Conservation (phyloP, 768 basidiomycete genomes). For the Tylopilus sp. region DNA sequence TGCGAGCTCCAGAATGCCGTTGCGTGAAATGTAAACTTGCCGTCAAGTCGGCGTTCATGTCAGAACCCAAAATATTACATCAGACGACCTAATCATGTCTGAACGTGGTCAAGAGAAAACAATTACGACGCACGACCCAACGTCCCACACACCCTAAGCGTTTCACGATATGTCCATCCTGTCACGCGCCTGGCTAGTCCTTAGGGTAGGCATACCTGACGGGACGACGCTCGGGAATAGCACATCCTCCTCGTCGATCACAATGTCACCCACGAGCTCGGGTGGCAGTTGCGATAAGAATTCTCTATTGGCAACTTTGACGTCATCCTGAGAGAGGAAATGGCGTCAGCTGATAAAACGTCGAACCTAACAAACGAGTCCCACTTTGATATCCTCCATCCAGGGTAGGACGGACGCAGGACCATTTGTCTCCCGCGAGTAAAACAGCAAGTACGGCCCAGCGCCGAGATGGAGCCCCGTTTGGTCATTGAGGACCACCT, state of each 20-base stretch:
- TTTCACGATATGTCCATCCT: slow-evolving; percentile 18
- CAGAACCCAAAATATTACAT: neutral
- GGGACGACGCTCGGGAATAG: neutral
- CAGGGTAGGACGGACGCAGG: slow-evolving; percentile 16
- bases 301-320: slow-evolving; percentile 35
- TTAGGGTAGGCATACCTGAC: neutral
- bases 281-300: slow-evolving; percentile 35
- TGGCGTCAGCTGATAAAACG: neutral
- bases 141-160: neutral
- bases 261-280: slow-evolving; percentile 27
- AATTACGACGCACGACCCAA: neutral
- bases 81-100: neutral
- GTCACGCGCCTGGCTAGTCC: slow-evolving; percentile 1
- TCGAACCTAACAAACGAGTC: neutral
- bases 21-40: neutral
- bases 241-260: slow-evolving; percentile 10
- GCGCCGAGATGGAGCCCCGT: slow-evolving; percentile 71
- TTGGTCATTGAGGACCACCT: slow-evolving; percentile 62
- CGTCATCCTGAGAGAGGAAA: slow-evolving; percentile 22
- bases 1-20: too few relatives aligned
- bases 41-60: neutral
- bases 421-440: slow-evolving; percentile 38
- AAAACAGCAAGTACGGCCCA: slow-evolving; percentile 77
- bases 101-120: neutral
- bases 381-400: slow-evolving; percentile 31